Base-by-base conservation (phyloP, 1,284 basidiomycete species). In the Ceratobasidium sp. region DNA sequence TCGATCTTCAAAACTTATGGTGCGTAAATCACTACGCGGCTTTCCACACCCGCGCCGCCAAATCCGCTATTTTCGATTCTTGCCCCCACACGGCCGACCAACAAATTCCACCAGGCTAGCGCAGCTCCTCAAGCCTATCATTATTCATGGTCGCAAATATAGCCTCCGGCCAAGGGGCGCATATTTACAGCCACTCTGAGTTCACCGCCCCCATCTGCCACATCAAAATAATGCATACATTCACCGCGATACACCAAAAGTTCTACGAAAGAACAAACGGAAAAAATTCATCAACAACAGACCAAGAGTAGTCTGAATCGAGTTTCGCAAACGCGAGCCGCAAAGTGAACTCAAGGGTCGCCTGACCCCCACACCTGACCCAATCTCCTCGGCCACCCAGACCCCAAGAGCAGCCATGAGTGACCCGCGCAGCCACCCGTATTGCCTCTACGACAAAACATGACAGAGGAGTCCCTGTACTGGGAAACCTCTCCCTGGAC, bases 241-340 rank as follows among this genome's bases (percentile, higher is more conserved):
- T 47, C 20, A 47, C 7, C 10, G 10, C 45, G 7, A 10, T 20
- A 47, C 10, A 47, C 45, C 10, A 22, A 12, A 47, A 47, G n/a
- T 27, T 35, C 60, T 25, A 42, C 60, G 25, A 65, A 67, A 27
- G 62, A 52, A 53, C 15, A 60, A 10, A 15, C 10, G 10, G 45
- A 22, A 47, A 47, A 47, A 20, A 47, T 47, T 32, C n/a, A 62
- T 35, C 34, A 38, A 34, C 62, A 53, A 67, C 62, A 67, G 62
- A 29, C 62, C 62, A 67, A 67, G 62, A 67, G 62, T 67, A 67
- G 62, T 67, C 62, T 67, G 62, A 67, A 67, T 67, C 62, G 62
- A 67, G 62, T 67, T 67, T 67, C 62, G 62, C 62, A 20, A 43
- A 13, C 60, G 22, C 62, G 62, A 67, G 62, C 62, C 62, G 62